Evolutionary conservation across 164 flowering plant genomes (phyloP).

Genomic region (Vitis rupestris): DNA sequence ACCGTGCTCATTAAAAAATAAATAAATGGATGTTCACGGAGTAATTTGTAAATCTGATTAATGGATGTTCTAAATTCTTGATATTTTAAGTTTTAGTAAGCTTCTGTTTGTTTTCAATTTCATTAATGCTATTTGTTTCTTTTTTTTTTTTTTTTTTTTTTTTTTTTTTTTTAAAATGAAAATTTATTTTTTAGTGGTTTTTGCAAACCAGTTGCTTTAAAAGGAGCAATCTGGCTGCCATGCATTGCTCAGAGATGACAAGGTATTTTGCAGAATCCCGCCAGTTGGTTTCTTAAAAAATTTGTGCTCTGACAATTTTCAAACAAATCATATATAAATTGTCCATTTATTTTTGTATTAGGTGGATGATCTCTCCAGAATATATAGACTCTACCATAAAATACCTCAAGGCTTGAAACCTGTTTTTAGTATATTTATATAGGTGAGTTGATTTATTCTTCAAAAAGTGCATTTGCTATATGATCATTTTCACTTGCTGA

Average conservation of each 20-base stretch:
- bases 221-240: slow-evolving; percentile 78
- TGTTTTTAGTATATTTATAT: slow-evolving; percentile 63
- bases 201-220: slow-evolving; percentile 60
- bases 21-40: no score
- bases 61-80: background rate
- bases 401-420: slow-evolving; percentile 67
- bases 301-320: no score
- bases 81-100: background rate
- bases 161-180: slow-evolving; percentile 32
- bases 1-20: no score
- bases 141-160: no score
- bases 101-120: no score
- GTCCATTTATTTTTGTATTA: background rate
- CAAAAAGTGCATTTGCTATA: background rate
- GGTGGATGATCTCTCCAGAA: slow-evolving; percentile 76
- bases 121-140: background rate
- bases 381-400: slow-evolving; percentile 66
- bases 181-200: slow-evolving; percentile 33
- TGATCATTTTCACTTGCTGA: background rate
- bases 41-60: no score
- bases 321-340: no score
- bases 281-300: no score
- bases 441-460: slow-evolving; percentile 35
- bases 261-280: slow-evolving; percentile 31
- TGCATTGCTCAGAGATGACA: slow-evolving; percentile 69